A percentile compares a stretch with the other conserved stretches of the same genome.
These are phyloP conservation scores for Acacia crassicarpa DNA, from an alignment of 306 rosid genomes.

Conservation along the genomic window DNA sequence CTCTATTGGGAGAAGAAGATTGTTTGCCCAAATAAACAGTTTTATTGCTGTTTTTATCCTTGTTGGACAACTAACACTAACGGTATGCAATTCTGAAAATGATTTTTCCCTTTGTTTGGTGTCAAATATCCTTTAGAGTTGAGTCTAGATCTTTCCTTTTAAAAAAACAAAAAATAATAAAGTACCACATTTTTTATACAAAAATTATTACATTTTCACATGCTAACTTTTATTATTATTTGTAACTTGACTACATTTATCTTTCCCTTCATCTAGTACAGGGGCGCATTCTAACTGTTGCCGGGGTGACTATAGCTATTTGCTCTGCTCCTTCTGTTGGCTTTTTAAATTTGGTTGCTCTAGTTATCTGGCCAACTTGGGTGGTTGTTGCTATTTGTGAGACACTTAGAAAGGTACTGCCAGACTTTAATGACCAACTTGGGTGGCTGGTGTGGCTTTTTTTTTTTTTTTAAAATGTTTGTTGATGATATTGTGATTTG, in stretches of 20 bases:
- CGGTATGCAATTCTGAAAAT: conserved; percentile 53
- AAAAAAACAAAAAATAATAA: not conserved
- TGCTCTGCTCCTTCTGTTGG: conserved; percentile 83
- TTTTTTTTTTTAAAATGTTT: not conserved
- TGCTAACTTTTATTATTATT: not conserved
- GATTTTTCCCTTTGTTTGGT: not conserved
- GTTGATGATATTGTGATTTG: conserved; percentile 1
- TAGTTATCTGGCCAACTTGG: conserved; percentile 93
- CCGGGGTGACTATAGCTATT: conserved; percentile 87
- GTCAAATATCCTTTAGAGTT: conserved; percentile 11
- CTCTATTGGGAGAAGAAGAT: conserved; percentile 78
- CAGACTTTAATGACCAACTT: too few relatives aligned
- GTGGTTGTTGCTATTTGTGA: conserved; percentile 73
- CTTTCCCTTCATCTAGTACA: conserved; percentile 43
- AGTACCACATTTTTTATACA: not conserved
- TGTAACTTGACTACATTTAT: not conserved
- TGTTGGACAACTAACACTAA: conserved; percentile 83
- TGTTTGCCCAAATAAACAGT: conserved; percentile 89
- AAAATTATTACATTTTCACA: not conserved
- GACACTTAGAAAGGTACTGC: conserved; percentile 79
- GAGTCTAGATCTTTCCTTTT: not conserved
- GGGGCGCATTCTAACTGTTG: conserved; percentile 92
- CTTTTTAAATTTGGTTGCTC: conserved; percentile 69
- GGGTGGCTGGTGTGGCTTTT: too few relatives aligned
- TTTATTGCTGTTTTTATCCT: conserved; percentile 90